Conservation (phyloP, 768 basidiomycete species). For the Psilocybe tampanensis region DNA sequence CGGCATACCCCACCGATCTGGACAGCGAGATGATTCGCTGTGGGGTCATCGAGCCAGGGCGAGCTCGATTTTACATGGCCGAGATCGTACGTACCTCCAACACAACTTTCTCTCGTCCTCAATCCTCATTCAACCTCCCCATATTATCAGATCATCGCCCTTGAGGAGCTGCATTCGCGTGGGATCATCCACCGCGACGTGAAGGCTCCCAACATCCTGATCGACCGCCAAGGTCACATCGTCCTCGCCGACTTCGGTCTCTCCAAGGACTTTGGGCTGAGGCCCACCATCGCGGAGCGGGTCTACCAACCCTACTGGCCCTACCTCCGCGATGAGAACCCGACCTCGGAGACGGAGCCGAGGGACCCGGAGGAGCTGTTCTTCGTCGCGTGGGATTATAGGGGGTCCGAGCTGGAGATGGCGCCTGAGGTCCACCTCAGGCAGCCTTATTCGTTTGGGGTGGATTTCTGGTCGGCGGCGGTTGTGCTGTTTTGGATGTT, state of each 20-base stretch:
- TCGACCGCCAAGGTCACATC: conserved; percentile 31
- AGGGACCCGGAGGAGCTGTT: conserved; percentile 25
- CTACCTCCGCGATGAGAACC: conserved; percentile 23
- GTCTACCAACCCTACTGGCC: conserved; percentile 36
- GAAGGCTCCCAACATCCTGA: conserved; percentile 35
- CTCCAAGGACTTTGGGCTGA: conserved; percentile 27
- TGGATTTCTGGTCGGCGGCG: conserved; percentile 81
- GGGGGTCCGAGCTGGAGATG: conserved; percentile 34
- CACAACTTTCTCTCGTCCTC: neutral
- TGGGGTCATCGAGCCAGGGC: conserved; percentile 20
- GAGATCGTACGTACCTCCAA: conserved; percentile 10
- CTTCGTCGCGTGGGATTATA: conserved; percentile 26
- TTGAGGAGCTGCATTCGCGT: conserved; percentile 31
- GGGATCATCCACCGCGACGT: conserved; percentile 37
- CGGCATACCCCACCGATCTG: conserved; percentile 30
- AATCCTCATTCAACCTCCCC: neutral
- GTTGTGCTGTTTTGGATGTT: conserved; percentile 75
- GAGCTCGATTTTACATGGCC: conserved; percentile 35
- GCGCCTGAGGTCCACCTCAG: conserved; percentile 31
- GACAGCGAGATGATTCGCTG: conserved; percentile 31
- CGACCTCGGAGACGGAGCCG: conserved; percentile 18
- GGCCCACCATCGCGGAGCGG: conserved; percentile 28
- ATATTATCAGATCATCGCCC: conserved; percentile 28
- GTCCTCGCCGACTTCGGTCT: conserved; percentile 35
- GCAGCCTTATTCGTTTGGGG: conserved; percentile 30